These are phyloP conservation scores for Penicillium robsamsonii DNA, from an alignment of 495 filamentous ascomycete genomes.

Conservation along the genomic window DNA sequence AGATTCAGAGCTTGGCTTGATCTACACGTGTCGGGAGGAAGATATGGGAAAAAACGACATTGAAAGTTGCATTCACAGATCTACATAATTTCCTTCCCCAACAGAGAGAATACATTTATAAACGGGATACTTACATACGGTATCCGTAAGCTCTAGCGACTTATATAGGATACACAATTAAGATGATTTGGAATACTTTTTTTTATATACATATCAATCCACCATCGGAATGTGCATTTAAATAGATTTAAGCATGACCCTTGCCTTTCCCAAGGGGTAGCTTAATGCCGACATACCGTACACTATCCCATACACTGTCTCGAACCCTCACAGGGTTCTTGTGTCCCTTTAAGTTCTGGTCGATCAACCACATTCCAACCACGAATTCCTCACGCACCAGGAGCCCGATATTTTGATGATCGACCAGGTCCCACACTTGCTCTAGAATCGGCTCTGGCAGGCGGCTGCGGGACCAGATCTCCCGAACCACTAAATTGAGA, in stretches of 20 bases:
- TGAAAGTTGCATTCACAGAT: too few species aligned
- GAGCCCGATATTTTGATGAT: conserved; percentile 55
- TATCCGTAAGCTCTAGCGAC: too few species aligned
- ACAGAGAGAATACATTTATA: too few species aligned
- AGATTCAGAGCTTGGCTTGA: too few species aligned
- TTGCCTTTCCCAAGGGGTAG: conserved; percentile 18
- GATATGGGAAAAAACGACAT: too few species aligned
- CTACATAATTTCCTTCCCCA: too few species aligned
- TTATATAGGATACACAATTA: too few species aligned
- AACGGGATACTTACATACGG: too few species aligned
- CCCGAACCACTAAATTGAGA: conserved; percentile 74
- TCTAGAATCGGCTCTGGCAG: conserved; percentile 66
- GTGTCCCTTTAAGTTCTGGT: conserved; percentile 81
- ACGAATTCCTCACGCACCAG: conserved; percentile 83
- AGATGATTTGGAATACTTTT: neutral
- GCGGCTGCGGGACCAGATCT: conserved; percentile 81
- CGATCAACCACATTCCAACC: conserved; percentile 93
- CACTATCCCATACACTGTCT: conserved; percentile 85
- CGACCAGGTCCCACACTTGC: conserved; percentile 85
- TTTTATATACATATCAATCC: neutral
- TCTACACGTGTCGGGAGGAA: too few species aligned
- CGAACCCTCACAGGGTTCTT: conserved; percentile 79
- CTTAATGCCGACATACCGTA: conserved; percentile 55
- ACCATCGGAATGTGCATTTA: neutral
- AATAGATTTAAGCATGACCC: conserved; percentile 2